A percentile compares a stretch with the other conserved stretches of the same genome.
Evolutionary conservation across 768 basidiomycete species (phyloP).

Genomic region (Pulveroboletus sp.): DNA sequence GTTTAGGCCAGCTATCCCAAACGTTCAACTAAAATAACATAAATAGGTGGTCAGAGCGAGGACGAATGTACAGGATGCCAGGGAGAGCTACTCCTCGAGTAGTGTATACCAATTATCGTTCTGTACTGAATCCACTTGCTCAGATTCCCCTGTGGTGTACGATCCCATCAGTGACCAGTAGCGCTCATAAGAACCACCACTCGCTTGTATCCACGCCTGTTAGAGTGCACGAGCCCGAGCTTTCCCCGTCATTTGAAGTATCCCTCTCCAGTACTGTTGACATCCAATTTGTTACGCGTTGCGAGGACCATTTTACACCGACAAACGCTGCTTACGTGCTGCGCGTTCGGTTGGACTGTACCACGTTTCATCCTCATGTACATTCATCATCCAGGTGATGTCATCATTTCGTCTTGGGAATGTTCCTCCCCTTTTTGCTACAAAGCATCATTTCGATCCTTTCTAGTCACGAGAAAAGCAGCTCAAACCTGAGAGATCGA

Average conservation of each 20-base stretch:
- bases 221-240: not conserved
- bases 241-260: not conserved
- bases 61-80: too few relatives aligned
- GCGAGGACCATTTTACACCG: not conserved
- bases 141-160: not conserved
- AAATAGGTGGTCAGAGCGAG: too few relatives aligned
- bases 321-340: not conserved
- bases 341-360: not conserved
- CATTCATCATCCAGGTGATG: not conserved
- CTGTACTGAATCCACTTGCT: not conserved
- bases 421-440: not conserved
- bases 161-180: not conserved
- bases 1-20: too few relatives aligned
- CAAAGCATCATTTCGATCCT: not conserved
- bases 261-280: not conserved
- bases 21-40: too few relatives aligned
- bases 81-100: too few relatives aligned
- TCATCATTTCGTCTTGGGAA: not conserved
- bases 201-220: not conserved
- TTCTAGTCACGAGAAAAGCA: not conserved
- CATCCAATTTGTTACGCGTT: not conserved
- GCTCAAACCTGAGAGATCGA: not conserved
- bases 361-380: not conserved
- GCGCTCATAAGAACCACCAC: not conserved
- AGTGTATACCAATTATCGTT: constrained; percentile 3